Evolutionary conservation across 1,139 yeast genomes (phyloP).

Genomic region (Pichia sp.): DNA sequence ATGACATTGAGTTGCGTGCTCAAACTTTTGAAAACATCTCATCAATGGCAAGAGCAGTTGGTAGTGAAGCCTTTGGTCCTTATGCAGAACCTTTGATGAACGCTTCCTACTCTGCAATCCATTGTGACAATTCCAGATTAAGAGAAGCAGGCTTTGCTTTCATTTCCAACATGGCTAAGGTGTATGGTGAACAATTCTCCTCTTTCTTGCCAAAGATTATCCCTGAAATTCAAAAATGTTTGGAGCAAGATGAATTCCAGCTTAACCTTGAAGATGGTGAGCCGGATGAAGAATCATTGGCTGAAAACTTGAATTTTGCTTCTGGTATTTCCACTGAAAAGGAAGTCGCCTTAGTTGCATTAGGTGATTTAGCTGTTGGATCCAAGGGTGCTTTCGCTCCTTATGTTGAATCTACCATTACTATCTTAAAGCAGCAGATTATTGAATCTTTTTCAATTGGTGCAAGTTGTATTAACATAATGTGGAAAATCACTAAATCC

Average conservation of each 20-base stretch:
- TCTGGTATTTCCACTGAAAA: conserved; percentile 95
- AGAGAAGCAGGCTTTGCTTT: conserved; percentile 96
- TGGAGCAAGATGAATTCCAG: conserved; percentile 77
- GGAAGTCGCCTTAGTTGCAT: conserved; percentile 93
- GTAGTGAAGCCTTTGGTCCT: conserved; percentile 79
- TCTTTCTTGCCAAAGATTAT: conserved; percentile 78
- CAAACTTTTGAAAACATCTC: conserved; percentile 90
- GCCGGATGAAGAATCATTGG: conserved; percentile 49
- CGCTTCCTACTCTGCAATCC: conserved; percentile 78
- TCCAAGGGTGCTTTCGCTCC: conserved; percentile 77
- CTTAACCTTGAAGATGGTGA: conserved; percentile 37
- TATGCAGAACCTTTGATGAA: conserved; percentile 86
- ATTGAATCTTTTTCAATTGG: conserved; percentile 89
- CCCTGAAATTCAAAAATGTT: conserved; percentile 78
- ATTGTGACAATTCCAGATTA: conserved; percentile 74
- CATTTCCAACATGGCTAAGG: conserved; percentile 90
- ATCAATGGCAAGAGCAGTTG: conserved; percentile 95
- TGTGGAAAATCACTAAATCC: conserved; percentile 80
- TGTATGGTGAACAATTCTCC: conserved; percentile 84
- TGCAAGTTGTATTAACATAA: conserved; percentile 74
- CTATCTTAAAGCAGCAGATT: conserved; percentile 64
- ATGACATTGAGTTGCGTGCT: conserved; percentile 82
- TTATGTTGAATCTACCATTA: conserved; percentile 69
- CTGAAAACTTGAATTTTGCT: conserved; percentile 75
- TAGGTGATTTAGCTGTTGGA: conserved; percentile 83